Base-by-base conservation (phyloP, 2,329 filamentous ascomycete genomes). In the Ceratocystis alfenasii region DNA sequence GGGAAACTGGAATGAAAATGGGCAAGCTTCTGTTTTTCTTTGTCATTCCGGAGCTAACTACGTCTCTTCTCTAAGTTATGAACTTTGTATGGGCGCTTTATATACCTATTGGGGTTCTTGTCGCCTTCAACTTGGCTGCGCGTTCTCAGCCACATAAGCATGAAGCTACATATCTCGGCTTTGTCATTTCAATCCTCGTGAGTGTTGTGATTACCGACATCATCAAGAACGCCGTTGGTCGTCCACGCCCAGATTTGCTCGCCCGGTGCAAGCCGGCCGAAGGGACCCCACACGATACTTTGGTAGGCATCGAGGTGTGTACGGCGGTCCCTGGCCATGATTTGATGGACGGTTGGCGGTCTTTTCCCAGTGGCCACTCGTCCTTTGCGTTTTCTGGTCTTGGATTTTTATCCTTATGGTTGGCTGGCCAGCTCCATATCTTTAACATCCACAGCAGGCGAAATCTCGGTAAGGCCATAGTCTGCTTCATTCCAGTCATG, bases 181-280 rank as follows among this genome's bases (percentile, higher is more conserved):
- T 96, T 68, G 78, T 86, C 63, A 90, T 93, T 71, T 83, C 86
- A 69, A 76, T 97, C 30, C 80, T 90, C 70, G 80, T 96, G 62
- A 87, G 90, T 0, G 83, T 85, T 5, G 88, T 96, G 74, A 79
- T 97, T 55, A 97, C 94, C 57, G 92, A 97, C 73, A 78, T 93
- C 33, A 81, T 97, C 73, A 99, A 99, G 76, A 96, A 95, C 73
- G 83, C 88, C 8, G 88, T 93, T 30, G 90, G 90, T 7, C 79
- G 90, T 10, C 90, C 91, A 17, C 77, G 83, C 5, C 83, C 83
- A 0, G 83, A 85, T 69, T 73, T 85, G 3, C 73, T 85, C 30
- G 85, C 87, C n/a, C 86, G 94, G 46, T 99, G 94, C 76, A 86
- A 88, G 69, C 92, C 94, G 0, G 76, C 71, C 0, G 41, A 72